Conservation (phyloP, 1,284 basidiomycete genomes). For the Apiotrichum laibachii region DNA sequence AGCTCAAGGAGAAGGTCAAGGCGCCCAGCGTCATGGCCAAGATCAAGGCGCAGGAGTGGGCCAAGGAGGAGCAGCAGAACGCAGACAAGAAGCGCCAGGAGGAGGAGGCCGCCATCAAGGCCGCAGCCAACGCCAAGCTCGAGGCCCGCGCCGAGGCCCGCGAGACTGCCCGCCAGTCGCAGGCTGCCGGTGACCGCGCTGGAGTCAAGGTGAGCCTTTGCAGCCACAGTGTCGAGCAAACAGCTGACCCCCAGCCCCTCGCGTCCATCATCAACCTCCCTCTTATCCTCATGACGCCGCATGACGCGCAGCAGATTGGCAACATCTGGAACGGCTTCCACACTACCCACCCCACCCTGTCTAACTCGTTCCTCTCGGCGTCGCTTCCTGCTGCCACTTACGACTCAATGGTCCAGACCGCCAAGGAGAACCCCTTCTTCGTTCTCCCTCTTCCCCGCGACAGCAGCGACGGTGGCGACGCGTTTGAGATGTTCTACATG, state of each 20-base stretch:
- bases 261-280: constrained; percentile 73
- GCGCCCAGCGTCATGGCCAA: constrained; percentile 34
- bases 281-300: constrained; percentile 65
- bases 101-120: constrained; percentile 11
- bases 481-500: constrained; percentile 83
- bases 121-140: constrained; percentile 55
- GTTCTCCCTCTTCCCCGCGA: constrained; percentile 68
- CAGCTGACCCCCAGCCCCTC: constrained; percentile 60
- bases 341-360: constrained; percentile 68
- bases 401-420: constrained; percentile 63
- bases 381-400: constrained; percentile 72
- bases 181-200: constrained; percentile 42
- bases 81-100: constrained; percentile 11
- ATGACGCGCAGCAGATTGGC: constrained; percentile 68
- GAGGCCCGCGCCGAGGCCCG: constrained; percentile 51
- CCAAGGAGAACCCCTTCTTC: constrained; percentile 68
- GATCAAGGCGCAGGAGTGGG: constrained; percentile 29
- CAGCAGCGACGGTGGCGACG: constrained; percentile 43
- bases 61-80: constrained; percentile 17
- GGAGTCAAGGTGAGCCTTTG: constrained; percentile 48
- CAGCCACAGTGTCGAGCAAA: background rate
- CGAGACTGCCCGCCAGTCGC: constrained; percentile 27
- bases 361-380: constrained; percentile 78
- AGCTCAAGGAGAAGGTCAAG: constrained; percentile 46
- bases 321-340: constrained; percentile 89